Conservation (phyloP, 164 flowering plant genomes). For the Saururus chinensis region DNA sequence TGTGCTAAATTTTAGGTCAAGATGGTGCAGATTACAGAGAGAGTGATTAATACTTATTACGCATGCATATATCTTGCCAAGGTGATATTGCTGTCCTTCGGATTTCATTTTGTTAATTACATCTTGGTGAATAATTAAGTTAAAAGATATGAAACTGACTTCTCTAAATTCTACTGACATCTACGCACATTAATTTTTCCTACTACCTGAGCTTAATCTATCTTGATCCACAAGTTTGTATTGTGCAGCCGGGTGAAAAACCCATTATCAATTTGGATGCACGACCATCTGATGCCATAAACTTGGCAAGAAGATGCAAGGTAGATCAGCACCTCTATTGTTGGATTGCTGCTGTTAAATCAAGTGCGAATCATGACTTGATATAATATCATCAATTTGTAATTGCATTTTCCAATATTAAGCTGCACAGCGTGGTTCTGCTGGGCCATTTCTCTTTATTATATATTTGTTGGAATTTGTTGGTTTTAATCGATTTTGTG, state of each 20-base stretch:
- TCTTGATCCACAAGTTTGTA: not conserved
- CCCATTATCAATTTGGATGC: slow-evolving; percentile 51
- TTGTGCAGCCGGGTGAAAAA: slow-evolving; percentile 47
- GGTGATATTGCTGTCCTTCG: slow-evolving; percentile 24
- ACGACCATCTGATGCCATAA: slow-evolving; percentile 92
- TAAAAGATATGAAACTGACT: too few relatives aligned
- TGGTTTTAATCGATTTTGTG: too few relatives aligned
- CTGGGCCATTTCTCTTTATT: too few relatives aligned
- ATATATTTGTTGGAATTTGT: too few relatives aligned
- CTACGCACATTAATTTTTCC: too few relatives aligned
- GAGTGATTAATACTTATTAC: slow-evolving; percentile 56
- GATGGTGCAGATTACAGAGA: slow-evolving; percentile 68
- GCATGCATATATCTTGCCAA: slow-evolving; percentile 51
- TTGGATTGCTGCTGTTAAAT: too few relatives aligned
- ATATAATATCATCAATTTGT: too few relatives aligned
- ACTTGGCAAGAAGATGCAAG: slow-evolving; percentile 65
- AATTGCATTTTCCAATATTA: too few relatives aligned
- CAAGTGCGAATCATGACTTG: too few relatives aligned
- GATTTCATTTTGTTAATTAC: not conserved
- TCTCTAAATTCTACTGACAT: too few relatives aligned
- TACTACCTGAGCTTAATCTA: too few relatives aligned
- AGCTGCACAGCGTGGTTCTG: too few relatives aligned
- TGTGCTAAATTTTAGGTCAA: slow-evolving; percentile 34
- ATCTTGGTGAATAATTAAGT: not conserved
- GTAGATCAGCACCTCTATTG: slow-evolving; percentile 18